Evolutionary conservation across 2,329 filamentous ascomycete species (phyloP).

Genomic region (Fusarium sp.): DNA sequence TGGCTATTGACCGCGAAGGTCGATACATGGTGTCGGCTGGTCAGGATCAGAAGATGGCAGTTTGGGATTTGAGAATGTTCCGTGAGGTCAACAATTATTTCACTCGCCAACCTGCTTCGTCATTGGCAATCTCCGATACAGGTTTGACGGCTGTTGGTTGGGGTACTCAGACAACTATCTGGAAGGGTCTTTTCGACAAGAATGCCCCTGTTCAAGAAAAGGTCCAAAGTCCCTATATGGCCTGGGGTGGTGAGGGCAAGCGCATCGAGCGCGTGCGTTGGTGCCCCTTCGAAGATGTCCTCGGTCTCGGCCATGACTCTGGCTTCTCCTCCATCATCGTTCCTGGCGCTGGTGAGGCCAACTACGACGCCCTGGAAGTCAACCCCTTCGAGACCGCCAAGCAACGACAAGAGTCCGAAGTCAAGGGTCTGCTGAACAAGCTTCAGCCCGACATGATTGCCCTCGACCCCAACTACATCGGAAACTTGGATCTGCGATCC

Average conservation of each 20-base stretch:
- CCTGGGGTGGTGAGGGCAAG: constrained; percentile 88
- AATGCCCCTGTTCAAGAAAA: constrained; percentile 78
- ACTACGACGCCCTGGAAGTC: constrained; percentile 91
- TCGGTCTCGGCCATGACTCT: constrained; percentile 85
- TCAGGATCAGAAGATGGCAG: constrained; percentile 90
- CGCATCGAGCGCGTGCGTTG: constrained; percentile 84
- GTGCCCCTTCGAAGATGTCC: constrained; percentile 95
- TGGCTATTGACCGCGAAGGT: constrained; percentile 89
- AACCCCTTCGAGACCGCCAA: constrained; percentile 96
- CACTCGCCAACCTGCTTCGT: constrained; percentile 83
- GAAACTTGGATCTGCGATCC: constrained; percentile 84
- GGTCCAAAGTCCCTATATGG: constrained; percentile 90
- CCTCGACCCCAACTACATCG: constrained; percentile 91
- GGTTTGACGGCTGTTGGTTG: constrained; percentile 90
- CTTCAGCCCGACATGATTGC: constrained; percentile 97
- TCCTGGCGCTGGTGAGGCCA: constrained; percentile 95
- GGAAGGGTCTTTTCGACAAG: constrained; percentile 89
- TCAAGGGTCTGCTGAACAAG: constrained; percentile 92
- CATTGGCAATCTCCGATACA: constrained; percentile 88
- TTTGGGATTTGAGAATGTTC: constrained; percentile 96
- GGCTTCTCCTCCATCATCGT: constrained; percentile 93
- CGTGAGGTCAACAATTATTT: constrained; percentile 92
- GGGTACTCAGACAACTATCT: constrained; percentile 89
- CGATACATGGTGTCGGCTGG: constrained; percentile 96
- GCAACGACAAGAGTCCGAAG: constrained; percentile 92